phyloP scores from a whole-genome alignment of 371 early-diverging fungal species.

The Zopfochytrium polystomum region DNA sequence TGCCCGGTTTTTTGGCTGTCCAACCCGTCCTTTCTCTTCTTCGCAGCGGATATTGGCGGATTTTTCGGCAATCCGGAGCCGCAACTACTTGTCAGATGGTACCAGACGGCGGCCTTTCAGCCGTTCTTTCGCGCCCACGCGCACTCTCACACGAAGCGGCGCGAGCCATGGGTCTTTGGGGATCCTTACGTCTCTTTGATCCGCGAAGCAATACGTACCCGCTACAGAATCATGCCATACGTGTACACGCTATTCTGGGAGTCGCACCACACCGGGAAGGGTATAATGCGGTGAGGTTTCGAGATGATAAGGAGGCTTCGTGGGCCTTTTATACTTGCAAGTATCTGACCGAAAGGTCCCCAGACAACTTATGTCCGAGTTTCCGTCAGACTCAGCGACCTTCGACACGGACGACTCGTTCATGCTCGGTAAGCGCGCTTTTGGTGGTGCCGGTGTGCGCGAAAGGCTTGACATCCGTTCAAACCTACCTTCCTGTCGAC shows the following conservation, averaged over 20 bases:
- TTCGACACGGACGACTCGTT: conserved; percentile 79
- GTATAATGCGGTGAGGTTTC: conserved; percentile 63
- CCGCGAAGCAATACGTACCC: conserved; percentile 65
- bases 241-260: conserved; percentile 81
- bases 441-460: conserved; percentile 72
- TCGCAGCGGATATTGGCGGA: conserved; percentile 80
- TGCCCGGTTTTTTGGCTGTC: neutral
- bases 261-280: conserved; percentile 60
- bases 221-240: conserved; percentile 77
- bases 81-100: conserved; percentile 83
- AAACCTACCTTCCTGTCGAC: conserved; percentile 66
- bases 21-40: neutral
- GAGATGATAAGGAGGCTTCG: neutral
- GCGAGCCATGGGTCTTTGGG: conserved; percentile 93
- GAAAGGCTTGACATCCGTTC: conserved; percentile 52
- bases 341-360: conserved; percentile 52
- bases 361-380: conserved; percentile 77
- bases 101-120: conserved; percentile 83
- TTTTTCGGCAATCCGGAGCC: conserved; percentile 85
- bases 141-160: conserved; percentile 89
- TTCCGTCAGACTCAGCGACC: conserved; percentile 67
- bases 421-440: conserved; percentile 72
- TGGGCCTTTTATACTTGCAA: conserved; percentile 33
- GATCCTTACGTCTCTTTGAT: conserved; percentile 70
- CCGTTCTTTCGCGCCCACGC: conserved; percentile 94